phyloP scores from a whole-genome alignment of 768 basidiomycete genomes.

The Amanita fuliginea region DNA sequence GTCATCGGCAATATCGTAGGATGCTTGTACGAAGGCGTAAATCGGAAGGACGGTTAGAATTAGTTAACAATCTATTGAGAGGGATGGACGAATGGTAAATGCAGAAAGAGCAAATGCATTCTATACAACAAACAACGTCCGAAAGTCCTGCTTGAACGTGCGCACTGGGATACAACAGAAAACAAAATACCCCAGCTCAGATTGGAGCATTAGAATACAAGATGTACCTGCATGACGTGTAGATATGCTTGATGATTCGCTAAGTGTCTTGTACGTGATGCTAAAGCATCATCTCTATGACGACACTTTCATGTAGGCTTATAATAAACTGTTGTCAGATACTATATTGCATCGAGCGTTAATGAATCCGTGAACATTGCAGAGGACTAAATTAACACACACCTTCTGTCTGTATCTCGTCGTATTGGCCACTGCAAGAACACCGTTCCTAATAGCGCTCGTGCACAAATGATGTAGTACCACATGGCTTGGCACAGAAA shows the following conservation, averaged over 20 bases:
- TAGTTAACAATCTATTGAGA: not conserved
- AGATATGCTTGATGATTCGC: not conserved
- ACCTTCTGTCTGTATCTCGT: slow-evolving; percentile 91
- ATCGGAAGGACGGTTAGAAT: not conserved
- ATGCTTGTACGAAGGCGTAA: not conserved
- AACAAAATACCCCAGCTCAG: not conserved
- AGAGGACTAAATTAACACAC: slow-evolving; percentile 13
- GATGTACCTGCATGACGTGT: not conserved
- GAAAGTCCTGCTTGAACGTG: slow-evolving; percentile 1
- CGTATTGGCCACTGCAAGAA: slow-evolving; percentile 86
- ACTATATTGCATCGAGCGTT: not conserved
- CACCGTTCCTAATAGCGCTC: slow-evolving; percentile 89
- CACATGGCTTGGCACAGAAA: slow-evolving; percentile 89
- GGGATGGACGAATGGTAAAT: not conserved
- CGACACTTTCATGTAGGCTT: slow-evolving; percentile 5
- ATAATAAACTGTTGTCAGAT: slow-evolving; percentile 8
- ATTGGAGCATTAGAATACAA: slow-evolving; percentile 1
- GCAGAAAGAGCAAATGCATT: not conserved
- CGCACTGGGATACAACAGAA: not conserved
- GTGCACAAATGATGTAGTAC: slow-evolving; percentile 93
- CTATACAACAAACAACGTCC: not conserved
- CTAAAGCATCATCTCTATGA: slow-evolving; percentile 5
- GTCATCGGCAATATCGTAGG: not conserved
- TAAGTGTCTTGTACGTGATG: not conserved
- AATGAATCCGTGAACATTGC: not conserved